A percentile compares a stretch with the other conserved stretches of the same genome.
phyloP scores from a whole-genome alignment of 1,284 basidiomycete genomes.

The Fomes fomentarius region DNA sequence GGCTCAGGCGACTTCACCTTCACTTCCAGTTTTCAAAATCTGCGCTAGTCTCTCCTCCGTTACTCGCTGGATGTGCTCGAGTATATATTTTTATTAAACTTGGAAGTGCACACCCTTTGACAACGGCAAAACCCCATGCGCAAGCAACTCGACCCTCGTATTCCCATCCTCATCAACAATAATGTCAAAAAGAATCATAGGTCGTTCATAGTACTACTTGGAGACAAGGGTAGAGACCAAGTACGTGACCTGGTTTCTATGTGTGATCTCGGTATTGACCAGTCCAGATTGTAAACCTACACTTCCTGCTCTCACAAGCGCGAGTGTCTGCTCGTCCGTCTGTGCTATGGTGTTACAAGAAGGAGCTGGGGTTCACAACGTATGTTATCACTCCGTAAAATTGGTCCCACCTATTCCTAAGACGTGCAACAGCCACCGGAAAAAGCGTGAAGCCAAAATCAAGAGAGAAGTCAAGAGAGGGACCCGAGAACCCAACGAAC shows the following conservation, averaged over 20 bases:
- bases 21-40: too few relatives aligned
- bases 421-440: conserved; percentile 74
- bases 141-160: conserved; percentile 89
- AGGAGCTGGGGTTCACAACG: conserved; percentile 94
- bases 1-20: too few relatives aligned
- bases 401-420: not conserved
- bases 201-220: conserved; percentile 96
- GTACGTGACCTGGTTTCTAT: conserved; percentile 40
- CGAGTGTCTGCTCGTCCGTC: conserved; percentile 87
- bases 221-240: conserved; percentile 94
- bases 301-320: conserved; percentile 92
- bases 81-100: not conserved
- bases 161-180: conserved; percentile 91
- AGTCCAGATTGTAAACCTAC: conserved; percentile 88
- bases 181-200: conserved; percentile 93
- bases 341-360: conserved; percentile 97
- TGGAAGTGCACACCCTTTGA: too few relatives aligned
- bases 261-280: not conserved
- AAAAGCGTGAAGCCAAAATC: conserved; percentile 95
- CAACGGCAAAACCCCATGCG: conserved; percentile 50
- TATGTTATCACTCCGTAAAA: conserved; percentile 39
- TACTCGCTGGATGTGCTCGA: not conserved
- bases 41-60: not conserved
- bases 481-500: conserved; percentile 92
- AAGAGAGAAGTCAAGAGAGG: conserved; percentile 95